Percentiles rank a stretch among this genome's conserved stretches.
Evolutionary conservation across 2,329 filamentous ascomycete genomes (phyloP).

Genomic region (Botryotinia globosa): DNA sequence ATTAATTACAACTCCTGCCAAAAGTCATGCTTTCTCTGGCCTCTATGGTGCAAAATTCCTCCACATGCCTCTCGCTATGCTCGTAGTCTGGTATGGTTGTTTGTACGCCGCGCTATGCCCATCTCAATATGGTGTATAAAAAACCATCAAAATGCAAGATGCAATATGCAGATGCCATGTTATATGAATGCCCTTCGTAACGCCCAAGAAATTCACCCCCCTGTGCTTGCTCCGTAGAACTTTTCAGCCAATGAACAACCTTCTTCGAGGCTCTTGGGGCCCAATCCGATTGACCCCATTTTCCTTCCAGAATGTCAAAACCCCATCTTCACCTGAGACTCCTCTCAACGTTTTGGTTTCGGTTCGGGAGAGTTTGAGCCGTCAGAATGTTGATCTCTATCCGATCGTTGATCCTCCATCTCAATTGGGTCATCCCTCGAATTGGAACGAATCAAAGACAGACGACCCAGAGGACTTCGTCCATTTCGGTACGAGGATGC

Average conservation of each 20-base stretch:
- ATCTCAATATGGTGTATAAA: neutral
- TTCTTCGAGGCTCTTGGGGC: neutral
- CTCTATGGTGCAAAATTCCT: slow-evolving; percentile 13
- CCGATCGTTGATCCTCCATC: slow-evolving; percentile 26
- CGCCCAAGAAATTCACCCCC: neutral
- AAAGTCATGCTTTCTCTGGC: neutral
- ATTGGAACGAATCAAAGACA: slow-evolving; percentile 37
- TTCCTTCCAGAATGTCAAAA: neutral
- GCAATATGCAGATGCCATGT: slow-evolving; percentile 2
- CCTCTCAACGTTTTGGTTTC: neutral
- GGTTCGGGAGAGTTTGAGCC: slow-evolving; percentile 15
- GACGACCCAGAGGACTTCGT: slow-evolving; percentile 40
- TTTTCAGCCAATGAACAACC: neutral
- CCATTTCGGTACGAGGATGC: slow-evolving; percentile 32
- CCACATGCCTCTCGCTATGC: slow-evolving; percentile 12
- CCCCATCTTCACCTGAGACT: neutral
- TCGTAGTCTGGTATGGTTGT: slow-evolving; percentile 7
- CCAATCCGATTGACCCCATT: neutral
- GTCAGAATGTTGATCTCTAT: neutral
- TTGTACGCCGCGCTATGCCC: slow-evolving; percentile 18
- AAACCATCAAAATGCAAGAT: slow-evolving; percentile 5
- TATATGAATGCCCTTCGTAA: neutral
- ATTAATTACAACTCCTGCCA: slow-evolving; percentile 13
- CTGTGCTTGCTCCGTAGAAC: neutral
- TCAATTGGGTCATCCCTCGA: slow-evolving; percentile 31